phyloP scores from a whole-genome alignment of 306 rosid genomes.

The Vigna nakashimae region DNA sequence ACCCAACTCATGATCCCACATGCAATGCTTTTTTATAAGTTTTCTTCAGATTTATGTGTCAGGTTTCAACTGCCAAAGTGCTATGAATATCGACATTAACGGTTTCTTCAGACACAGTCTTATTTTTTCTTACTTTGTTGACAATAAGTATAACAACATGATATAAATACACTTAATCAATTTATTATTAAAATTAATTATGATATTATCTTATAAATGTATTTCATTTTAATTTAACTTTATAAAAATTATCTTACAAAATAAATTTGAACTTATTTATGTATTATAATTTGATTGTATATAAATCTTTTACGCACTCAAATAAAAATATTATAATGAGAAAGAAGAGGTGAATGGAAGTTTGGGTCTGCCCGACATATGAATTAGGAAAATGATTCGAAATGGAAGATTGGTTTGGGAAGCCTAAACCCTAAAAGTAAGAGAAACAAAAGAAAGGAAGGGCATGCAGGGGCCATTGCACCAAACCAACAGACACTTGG shows the following conservation, averaged over 20 bases:
- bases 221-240: too few relatives aligned
- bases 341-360: not conserved
- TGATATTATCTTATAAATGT: too few relatives aligned
- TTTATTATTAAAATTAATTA: too few relatives aligned
- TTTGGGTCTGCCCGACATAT: not conserved
- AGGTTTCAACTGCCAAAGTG: slow-evolving; percentile 26
- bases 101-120: slow-evolving; percentile 1
- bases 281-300: too few relatives aligned
- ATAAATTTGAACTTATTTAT: too few relatives aligned
- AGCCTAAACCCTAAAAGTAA: not conserved
- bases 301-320: too few relatives aligned
- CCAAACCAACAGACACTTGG: slow-evolving; percentile 32
- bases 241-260: too few relatives aligned
- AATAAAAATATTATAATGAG: too few relatives aligned
- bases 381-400: slow-evolving; percentile 17
- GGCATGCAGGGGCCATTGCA: slow-evolving; percentile 19
- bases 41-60: slow-evolving; percentile 40
- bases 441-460: slow-evolving; percentile 13
- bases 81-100: not conserved
- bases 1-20: slow-evolving; percentile 48
- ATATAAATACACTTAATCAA: too few relatives aligned
- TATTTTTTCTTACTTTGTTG: not conserved
- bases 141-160: too few relatives aligned
- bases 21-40: slow-evolving; percentile 28
- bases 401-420: not conserved